Evolutionary conservation across 352 stramenopile species (phyloP), one percentile per base, ranked within the genome.

Genomic region (Pythium phragmiticola): DNA sequence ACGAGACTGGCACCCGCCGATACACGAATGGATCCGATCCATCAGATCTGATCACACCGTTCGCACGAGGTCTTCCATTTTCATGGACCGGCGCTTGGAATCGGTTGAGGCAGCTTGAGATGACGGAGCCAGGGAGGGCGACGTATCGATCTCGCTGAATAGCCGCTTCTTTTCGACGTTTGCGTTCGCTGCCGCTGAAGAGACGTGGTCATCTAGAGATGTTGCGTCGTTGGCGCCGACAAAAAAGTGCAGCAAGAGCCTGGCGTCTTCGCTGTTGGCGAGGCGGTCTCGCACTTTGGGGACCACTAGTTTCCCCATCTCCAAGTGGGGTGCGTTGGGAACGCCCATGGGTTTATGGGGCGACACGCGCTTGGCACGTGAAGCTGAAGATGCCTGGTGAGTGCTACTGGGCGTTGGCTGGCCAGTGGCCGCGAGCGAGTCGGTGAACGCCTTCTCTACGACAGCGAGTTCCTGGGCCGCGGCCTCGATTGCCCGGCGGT

Each of bases 181-280:
- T 9, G 42, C 17, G 14, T 8, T 43, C 37, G 37, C 16, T 12
- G 23, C 17, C 13, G 34, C 28, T 16, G 46, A 21, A 17, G 34
- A 42, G 14, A 52, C 17, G 14, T 73, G 60, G 19, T 83, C 76
- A 7, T 53, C 73, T 4, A 56, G 46, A 0, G 55, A 62, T 11
- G 60, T 63, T 28, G 59, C 48, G 37, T 84, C 79, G 42, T 91
- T 64, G 13, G 80, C 82, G 39, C 77, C 80, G 7, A 76, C 76
- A 49, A 86, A 90, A 69, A 94, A 94, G 54, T 94, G 77, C 46
- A 94, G 60, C 26, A 94, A 60, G 26, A 94, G 70, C 47, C 83
- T 80, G 23, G 82, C 85, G 57, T 93, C 82, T 75, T 91, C 84
- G 33, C 77, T 77, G 60, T 86, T 84, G 9, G 60, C 63, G 36